These are phyloP conservation scores for Periconia macrospinosa DNA, from an alignment of 2,329 filamentous ascomycete species.

Conservation along the genomic window DNA sequence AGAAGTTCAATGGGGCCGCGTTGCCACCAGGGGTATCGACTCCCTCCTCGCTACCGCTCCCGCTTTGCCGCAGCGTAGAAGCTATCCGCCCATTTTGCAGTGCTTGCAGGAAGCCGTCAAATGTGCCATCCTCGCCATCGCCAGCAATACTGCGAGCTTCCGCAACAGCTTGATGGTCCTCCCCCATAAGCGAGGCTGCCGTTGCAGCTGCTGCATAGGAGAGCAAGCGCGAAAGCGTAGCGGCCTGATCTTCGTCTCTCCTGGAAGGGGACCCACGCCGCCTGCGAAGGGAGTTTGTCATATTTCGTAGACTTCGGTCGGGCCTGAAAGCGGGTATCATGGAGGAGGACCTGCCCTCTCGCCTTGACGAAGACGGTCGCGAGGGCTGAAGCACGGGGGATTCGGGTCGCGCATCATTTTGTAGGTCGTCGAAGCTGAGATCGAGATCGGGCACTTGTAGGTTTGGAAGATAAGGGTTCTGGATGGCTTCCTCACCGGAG, in stretches of 20 bases:
- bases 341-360: conserved; percentile 37
- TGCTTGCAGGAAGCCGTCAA: conserved; percentile 65
- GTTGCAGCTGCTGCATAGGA: conserved; percentile 66
- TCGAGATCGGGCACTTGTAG: conserved; percentile 41
- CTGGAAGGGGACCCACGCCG: conserved; percentile 54
- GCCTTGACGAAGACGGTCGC: conserved; percentile 26
- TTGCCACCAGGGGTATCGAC: conserved; percentile 41
- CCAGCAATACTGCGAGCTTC: conserved; percentile 58
- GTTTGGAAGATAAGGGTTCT: conserved; percentile 36
- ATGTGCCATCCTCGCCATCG: conserved; percentile 62
- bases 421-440: conserved; percentile 41
- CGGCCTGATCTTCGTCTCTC: conserved; percentile 63
- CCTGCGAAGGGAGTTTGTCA: conserved; percentile 51
- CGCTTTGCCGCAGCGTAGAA: conserved; percentile 56
- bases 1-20: conserved; percentile 64
- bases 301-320: conserved; percentile 42
- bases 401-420: conserved; percentile 18
- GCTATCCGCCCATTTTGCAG: conserved; percentile 63
- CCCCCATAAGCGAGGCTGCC: conserved; percentile 66
- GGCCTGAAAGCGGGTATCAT: conserved; percentile 36
- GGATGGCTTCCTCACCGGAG: conserved; percentile 30
- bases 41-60: conserved; percentile 42
- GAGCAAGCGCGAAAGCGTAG: conserved; percentile 62
- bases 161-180: conserved; percentile 57
- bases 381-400: conserved; percentile 19